Percentiles rank a stretch among this genome's conserved stretches.
phyloP scores from a whole-genome alignment of 1,284 basidiomycete species.

The Apiotrichum sp. region DNA sequence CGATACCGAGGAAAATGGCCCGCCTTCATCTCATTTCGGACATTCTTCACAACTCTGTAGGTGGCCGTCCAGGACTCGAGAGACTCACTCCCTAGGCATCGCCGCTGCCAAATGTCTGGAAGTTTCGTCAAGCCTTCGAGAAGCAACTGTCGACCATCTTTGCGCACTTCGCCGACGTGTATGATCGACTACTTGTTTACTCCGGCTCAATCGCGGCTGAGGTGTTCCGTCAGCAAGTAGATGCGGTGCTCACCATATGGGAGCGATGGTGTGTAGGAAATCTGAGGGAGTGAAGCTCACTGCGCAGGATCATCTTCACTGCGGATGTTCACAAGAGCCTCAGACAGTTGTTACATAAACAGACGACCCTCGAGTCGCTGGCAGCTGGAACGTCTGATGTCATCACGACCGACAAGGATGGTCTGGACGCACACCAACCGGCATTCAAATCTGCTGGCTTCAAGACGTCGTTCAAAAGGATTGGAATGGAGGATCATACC shows the following conservation, averaged over 20 bases:
- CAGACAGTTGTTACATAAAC: conserved; percentile 66
- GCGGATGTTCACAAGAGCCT: conserved; percentile 71
- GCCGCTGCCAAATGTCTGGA: conserved; percentile 60
- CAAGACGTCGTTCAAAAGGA: conserved; percentile 45
- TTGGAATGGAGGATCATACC: conserved; percentile 20
- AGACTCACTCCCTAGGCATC: conserved; percentile 27
- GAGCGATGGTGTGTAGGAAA: conserved; percentile 62
- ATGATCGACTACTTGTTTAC: conserved; percentile 64
- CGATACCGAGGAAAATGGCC: conserved; percentile 91
- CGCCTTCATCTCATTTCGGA: conserved; percentile 93
- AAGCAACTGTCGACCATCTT: conserved; percentile 78
- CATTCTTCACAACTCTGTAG: conserved; percentile 87
- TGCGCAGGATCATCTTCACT: conserved; percentile 69
- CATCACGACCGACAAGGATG: conserved; percentile 1
- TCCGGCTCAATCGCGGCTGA: conserved; percentile 88
- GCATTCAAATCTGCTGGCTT: conserved; percentile 72
- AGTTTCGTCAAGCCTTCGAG: conserved; percentile 87
- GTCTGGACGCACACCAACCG: conserved; percentile 36
- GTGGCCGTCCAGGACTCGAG: neutral
- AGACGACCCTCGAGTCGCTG: conserved; percentile 20
- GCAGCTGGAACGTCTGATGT: neutral
- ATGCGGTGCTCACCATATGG: conserved; percentile 81
- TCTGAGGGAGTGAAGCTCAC: too few species aligned
- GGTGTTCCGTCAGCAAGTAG: conserved; percentile 84
- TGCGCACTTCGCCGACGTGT: conserved; percentile 86